A percentile compares a stretch with the other conserved stretches of the same genome.
phyloP scores from a whole-genome alignment of 164 flowering plant species.

The Berberis vulgaris region DNA sequence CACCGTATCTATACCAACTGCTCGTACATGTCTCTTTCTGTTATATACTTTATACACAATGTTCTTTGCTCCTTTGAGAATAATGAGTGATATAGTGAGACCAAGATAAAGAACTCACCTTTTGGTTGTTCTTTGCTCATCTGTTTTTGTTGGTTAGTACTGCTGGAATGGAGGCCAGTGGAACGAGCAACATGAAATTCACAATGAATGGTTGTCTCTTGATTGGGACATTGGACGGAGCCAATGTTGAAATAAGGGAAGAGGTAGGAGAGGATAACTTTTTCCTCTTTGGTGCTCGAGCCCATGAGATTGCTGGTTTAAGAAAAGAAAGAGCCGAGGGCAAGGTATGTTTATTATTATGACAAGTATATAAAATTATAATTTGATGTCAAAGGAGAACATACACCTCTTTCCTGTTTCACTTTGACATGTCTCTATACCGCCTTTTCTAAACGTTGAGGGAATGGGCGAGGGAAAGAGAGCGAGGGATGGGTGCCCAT shows the following conservation, averaged over 20 bases:
- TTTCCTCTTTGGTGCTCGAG: slow-evolving; percentile 88
- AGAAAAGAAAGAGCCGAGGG: slow-evolving; percentile 88
- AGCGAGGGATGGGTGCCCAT: too few relatives aligned
- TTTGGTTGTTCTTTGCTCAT: background rate
- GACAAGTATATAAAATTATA: background rate
- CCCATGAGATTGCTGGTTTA: slow-evolving; percentile 75
- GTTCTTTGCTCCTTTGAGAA: too few relatives aligned
- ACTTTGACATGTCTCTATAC: too few relatives aligned
- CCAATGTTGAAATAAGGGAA: slow-evolving; percentile 91
- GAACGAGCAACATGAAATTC: slow-evolving; percentile 99
- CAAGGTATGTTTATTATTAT: slow-evolving; percentile 38
- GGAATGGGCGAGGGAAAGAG: too few relatives aligned
- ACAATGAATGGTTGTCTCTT: slow-evolving; percentile 89
- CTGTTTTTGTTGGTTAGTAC: slow-evolving; percentile 37
- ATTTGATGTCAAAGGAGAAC: background rate
- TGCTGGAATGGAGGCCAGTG: slow-evolving; percentile 99
- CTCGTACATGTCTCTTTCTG: too few relatives aligned
- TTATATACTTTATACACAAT: too few relatives aligned
- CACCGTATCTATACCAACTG: too few relatives aligned
- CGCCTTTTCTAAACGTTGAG: too few relatives aligned
- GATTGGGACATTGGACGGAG: slow-evolving; percentile 95
- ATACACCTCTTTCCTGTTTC: too few relatives aligned
- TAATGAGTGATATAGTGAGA: too few relatives aligned
- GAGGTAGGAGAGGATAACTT: slow-evolving; percentile 94
- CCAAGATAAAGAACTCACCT: too few relatives aligned